Conservation (phyloP, 306 rosid species). For the Vigna trinervia region DNA sequence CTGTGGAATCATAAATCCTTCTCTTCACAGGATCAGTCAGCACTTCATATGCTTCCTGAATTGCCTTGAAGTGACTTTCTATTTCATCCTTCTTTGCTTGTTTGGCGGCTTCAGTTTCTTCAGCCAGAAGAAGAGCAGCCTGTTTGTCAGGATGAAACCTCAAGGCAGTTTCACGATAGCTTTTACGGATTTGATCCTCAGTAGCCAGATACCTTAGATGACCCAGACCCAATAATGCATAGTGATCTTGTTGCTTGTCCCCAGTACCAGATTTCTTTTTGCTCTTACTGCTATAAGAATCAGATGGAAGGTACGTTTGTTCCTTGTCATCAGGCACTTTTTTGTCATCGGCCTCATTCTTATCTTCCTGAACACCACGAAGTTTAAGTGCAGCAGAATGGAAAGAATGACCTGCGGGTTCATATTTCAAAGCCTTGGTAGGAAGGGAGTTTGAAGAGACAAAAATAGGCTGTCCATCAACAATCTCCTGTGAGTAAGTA, state of each 20-base stretch:
- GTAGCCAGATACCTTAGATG: constrained; percentile 96
- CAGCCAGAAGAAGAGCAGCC: constrained; percentile 85
- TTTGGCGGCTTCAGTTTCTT: constrained; percentile 82
- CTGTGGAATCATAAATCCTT: constrained; percentile 96
- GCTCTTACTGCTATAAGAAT: constrained; percentile 88
- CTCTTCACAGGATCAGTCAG: constrained; percentile 83
- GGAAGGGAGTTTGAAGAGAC: constrained; percentile 88
- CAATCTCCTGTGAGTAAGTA: constrained; percentile 73
- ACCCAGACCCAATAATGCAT: constrained; percentile 88
- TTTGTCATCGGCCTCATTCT: constrained; percentile 49
- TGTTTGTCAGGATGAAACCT: constrained; percentile 96
- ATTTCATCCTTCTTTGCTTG: constrained; percentile 88
- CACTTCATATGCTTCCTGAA: constrained; percentile 92
- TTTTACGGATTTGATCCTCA: constrained; percentile 89
- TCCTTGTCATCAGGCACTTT: constrained; percentile 72
- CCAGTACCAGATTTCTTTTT: constrained; percentile 83
- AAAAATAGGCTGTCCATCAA: constrained; percentile 84
- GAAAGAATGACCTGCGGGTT: constrained; percentile 94
- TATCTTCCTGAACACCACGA: constrained; percentile 66
- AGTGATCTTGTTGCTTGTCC: constrained; percentile 89
- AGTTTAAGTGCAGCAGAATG: constrained; percentile 80
- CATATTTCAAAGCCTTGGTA: constrained; percentile 66
- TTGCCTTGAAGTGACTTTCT: constrained; percentile 85
- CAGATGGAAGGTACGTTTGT: constrained; percentile 63
- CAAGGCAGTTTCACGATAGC: constrained; percentile 96